Base-by-base conservation (phyloP, 2,329 filamentous ascomycete species). In the Ilyonectria robusta region DNA sequence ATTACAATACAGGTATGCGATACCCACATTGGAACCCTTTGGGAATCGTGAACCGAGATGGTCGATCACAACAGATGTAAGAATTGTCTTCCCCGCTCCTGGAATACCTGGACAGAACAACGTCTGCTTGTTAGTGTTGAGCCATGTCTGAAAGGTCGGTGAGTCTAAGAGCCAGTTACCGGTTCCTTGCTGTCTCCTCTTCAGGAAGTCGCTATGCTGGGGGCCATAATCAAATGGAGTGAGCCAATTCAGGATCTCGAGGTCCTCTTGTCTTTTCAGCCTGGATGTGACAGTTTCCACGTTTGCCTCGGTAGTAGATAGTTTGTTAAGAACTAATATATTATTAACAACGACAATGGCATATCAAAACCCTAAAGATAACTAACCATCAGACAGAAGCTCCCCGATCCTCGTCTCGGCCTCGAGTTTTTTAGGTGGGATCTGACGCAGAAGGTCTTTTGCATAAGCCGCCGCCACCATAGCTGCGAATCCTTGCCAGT, bases 111-210 rank as follows among this genome's bases (percentile, higher is more conserved):
- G 78, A 68, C 81, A 85, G 65, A 82, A 83, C 1, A 86, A 59
- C 0, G 73, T 81, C 33, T 75, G 59, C 4, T 70, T 72, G 1
- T 64, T 42, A 0, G 55, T 47, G 2, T 63, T 40, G 0, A 77
- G 2, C 81, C 79, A 84, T 3, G 42, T 42, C 21, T 62, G 37
- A 65, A 77, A 83, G 80, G 71, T 0, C 9, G 10, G 0, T 33
- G 80, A 81, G 4, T 81, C 67, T 0, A 86, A 68, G 1, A 86
- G 72, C 84, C 84, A 86, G 53, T 79, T 62, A 0, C 83, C 80
- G 3, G 84, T 85, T 13, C 76, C 77, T 19, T 60, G 35, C 26
- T 84, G 77, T 46, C 77, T 74, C 19, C 71, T 66, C 6, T 56
- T 65, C 11, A 83, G 65, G n/a, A 77, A 74, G 50, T 83, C 80